Percentiles rank a stretch among this genome's conserved stretches.
phyloP scores from a whole-genome alignment of 2,329 filamentous ascomycete genomes.

The Neoarthrinium moseri region DNA sequence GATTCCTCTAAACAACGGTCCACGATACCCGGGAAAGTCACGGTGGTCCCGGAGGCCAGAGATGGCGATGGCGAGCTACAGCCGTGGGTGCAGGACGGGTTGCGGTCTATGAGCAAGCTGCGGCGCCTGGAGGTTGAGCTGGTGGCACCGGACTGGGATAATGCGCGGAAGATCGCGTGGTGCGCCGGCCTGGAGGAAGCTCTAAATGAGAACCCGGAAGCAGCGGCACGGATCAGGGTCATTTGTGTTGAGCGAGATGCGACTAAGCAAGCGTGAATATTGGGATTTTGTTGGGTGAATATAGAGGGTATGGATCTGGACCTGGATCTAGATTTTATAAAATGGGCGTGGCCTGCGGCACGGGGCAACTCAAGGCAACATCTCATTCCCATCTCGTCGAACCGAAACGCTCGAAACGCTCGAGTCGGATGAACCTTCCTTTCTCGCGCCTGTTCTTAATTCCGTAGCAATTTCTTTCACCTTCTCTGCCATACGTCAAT shows the following conservation, averaged over 20 bases:
- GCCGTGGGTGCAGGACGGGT: conserved; percentile 31
- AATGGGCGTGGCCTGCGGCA: no score
- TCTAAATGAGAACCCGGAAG: conserved; percentile 20
- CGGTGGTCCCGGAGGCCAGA: conserved; percentile 17
- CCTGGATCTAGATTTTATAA: no score
- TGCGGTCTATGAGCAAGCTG: conserved; percentile 29
- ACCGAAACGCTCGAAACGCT: no score
- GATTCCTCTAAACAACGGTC: no score
- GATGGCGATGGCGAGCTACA: conserved; percentile 7
- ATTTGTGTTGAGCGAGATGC: conserved; percentile 21
- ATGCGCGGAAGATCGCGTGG: conserved; percentile 32
- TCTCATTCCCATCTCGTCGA: no score
- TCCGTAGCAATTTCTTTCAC: no score
- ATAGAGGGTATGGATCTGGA: no score
- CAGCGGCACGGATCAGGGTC: conserved; percentile 17
- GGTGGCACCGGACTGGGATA: conserved; percentile 27
- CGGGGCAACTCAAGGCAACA: no score
- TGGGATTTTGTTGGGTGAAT: background rate
- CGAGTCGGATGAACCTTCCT: no score
- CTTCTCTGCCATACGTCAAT: no score
- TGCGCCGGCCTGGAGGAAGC: conserved; percentile 28
- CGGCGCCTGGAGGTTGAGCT: conserved; percentile 41
- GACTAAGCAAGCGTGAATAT: background rate
- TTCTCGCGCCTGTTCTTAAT: no score
- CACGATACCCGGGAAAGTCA: no score